A percentile compares a stretch with the other conserved stretches of the same genome.
phyloP scores from a whole-genome alignment of 495 filamentous ascomycete species.

The Bombardia bombarda region DNA sequence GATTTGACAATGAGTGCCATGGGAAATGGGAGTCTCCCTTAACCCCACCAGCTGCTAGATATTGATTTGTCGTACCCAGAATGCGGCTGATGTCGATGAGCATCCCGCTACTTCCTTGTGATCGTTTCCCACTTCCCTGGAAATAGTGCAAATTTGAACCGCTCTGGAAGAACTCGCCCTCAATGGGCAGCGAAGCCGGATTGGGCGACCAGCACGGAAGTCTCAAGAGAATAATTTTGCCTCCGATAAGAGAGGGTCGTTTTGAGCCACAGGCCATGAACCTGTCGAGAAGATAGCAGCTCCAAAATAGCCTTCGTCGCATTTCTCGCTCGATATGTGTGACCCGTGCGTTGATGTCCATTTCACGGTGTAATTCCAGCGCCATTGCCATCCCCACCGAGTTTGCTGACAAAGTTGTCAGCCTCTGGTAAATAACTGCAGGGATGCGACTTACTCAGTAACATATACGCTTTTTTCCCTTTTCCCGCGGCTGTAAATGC shows the following conservation, averaged over 20 bases:
- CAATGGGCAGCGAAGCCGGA: constrained; percentile 46
- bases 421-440: not conserved
- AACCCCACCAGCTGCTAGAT: constrained; percentile 74
- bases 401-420: constrained; percentile 43
- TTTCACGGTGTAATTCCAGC: constrained; percentile 66
- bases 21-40: constrained; percentile 85
- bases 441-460: constrained; percentile 50
- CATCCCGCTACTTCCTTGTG: constrained; percentile 61
- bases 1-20: constrained; percentile 76
- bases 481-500: constrained; percentile 69
- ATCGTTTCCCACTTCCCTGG: constrained; percentile 55
- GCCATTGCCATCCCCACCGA: constrained; percentile 76
- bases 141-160: constrained; percentile 63
- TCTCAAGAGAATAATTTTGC: constrained; percentile 63
- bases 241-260: constrained; percentile 65
- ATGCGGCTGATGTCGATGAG: constrained; percentile 78
- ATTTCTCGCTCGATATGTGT: constrained; percentile 61
- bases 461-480: constrained; percentile 81
- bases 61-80: constrained; percentile 73
- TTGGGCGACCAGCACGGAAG: constrained; percentile 61
- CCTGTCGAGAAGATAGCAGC: constrained; percentile 73
- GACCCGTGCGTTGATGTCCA: constrained; percentile 48
- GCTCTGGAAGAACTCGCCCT: constrained; percentile 70
- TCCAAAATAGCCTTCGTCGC: constrained; percentile 71
- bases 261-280: constrained; percentile 73